Base-by-base conservation (phyloP, 441 rosid species). In the Pelargonium australe region DNA sequence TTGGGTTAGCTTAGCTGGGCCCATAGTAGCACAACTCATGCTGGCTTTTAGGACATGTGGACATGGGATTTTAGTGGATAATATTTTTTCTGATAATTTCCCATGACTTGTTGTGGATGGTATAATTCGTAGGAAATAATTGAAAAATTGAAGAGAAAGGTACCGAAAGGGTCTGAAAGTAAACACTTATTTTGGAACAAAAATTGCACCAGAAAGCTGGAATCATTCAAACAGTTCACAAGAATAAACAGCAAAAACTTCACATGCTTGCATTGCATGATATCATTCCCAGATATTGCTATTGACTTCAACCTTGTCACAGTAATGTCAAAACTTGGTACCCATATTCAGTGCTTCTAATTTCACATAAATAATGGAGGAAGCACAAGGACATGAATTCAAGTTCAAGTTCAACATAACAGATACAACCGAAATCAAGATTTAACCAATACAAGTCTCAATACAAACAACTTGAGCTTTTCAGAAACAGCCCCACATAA, bases 391-490 rank as follows among this genome's bases (percentile, higher is more conserved):
- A 40, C 43, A 40, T 6, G 7, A 40, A 40, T 40, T 40, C 43
- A 40, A 7, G 9, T 40, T 40, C 37, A 34, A 34, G 37, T 40
- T 40, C 10, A 7, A 8, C 43, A 6, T 0, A 40, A 40, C 10
- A 40, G 43, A 40, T 40, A 40, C 10, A 40, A 40, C 43, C 7
- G 43, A 40, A 40, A 40, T 1, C 43, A 40, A 47, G 41, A 66
- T 49, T 51, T 62, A 37, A 11, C 13, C 63, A 64, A 74, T 20
- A 75, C 11, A 65, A 64, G 71, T 73, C 66, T 43, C 61, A 43
- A 43, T 41, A 73, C 67, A 75, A 64, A 63, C 63, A 53, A 45
- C 16, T 60, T 40, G 31, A 63, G 68, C 68, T 58, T 57, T 47
- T 47, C 37, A 62, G 55, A 34, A 44, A 72, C 49, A 40, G 43